Percentiles rank a stretch among this genome's conserved stretches.
Evolutionary conservation across 306 rosid genomes (phyloP).

Genomic region (Gleditsia sinensis): DNA sequence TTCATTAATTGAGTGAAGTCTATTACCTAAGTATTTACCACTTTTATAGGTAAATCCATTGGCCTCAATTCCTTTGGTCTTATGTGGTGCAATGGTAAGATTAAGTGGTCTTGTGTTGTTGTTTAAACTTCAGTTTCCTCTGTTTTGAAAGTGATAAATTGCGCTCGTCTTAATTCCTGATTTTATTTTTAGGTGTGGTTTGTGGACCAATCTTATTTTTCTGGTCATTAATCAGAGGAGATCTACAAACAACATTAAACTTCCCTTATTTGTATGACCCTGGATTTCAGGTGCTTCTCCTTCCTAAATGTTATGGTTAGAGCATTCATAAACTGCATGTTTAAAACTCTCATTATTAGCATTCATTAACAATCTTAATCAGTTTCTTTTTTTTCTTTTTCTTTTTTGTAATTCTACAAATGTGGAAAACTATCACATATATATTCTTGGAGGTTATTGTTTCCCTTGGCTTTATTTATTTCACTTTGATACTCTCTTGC

Average conservation of each 20-base stretch:
- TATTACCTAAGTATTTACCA: constrained; percentile 10
- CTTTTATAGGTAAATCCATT: constrained; percentile 62
- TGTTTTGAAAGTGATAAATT: neutral
- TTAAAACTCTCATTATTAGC: neutral
- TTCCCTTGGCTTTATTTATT: neutral
- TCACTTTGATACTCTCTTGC: neutral
- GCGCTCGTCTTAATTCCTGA: neutral
- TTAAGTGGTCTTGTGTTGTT: constrained; percentile 8
- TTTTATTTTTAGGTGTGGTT: constrained; percentile 50
- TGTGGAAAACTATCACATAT: neutral
- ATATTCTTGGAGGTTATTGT: neutral
- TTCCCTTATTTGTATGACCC: constrained; percentile 54
- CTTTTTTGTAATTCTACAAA: neutral
- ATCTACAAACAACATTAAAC: constrained; percentile 48
- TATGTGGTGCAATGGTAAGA: constrained; percentile 90
- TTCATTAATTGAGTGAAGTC: constrained; percentile 18
- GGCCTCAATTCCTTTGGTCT: constrained; percentile 83
- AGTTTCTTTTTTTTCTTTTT: neutral
- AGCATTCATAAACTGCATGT: neutral
- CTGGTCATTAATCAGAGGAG: constrained; percentile 67
- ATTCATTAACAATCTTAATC: neutral
- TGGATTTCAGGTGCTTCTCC: constrained; percentile 71
- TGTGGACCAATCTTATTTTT: constrained; percentile 73
- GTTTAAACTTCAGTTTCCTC: constrained; percentile 3
- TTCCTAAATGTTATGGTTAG: neutral